Conservation (phyloP, 306 rosid genomes). For the Begonia fuchsioides region DNA sequence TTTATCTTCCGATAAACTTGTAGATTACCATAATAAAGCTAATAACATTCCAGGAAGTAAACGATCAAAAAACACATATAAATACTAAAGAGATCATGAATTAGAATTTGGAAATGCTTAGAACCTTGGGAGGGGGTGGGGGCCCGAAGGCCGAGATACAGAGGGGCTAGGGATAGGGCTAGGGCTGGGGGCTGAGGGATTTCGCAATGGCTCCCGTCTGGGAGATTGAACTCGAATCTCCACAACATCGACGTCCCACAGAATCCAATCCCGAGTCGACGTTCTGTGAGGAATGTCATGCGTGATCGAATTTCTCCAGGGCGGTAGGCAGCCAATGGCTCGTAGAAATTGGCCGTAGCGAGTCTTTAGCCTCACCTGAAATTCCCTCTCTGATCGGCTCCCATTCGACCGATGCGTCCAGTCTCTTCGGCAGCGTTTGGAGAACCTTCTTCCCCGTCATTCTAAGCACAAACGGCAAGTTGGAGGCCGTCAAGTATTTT, state of each 20-base stretch:
- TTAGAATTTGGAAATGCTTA: too few relatives aligned
- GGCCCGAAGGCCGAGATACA: neutral
- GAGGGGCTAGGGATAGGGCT: too few relatives aligned
- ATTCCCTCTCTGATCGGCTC: slow-evolving; percentile 51
- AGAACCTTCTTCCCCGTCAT: slow-evolving; percentile 61
- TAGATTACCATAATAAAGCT: too few relatives aligned
- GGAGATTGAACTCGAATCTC: slow-evolving; percentile 37
- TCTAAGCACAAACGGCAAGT: slow-evolving; percentile 42
- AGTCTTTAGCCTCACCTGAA: slow-evolving; percentile 40
- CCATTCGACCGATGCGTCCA: slow-evolving; percentile 72
- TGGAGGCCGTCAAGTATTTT: slow-evolving; percentile 64
- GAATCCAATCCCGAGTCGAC: slow-evolving; percentile 58
- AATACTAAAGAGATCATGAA: too few relatives aligned
- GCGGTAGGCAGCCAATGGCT: slow-evolving; percentile 64
- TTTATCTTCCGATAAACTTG: too few relatives aligned
- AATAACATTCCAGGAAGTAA: too few relatives aligned
- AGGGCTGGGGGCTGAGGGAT: slow-evolving; percentile 10
- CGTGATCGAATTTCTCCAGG: slow-evolving; percentile 76
- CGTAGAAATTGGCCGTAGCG: slow-evolving; percentile 55
- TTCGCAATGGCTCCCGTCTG: neutral
- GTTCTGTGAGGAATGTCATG: slow-evolving; percentile 68
- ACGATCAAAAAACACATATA: too few relatives aligned
- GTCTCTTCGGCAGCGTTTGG: slow-evolving; percentile 31
- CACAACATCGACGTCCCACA: slow-evolving; percentile 57
- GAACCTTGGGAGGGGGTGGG: neutral